Conservation (phyloP, 1,284 basidiomycete species). For the Ceratobasidium sp. region DNA sequence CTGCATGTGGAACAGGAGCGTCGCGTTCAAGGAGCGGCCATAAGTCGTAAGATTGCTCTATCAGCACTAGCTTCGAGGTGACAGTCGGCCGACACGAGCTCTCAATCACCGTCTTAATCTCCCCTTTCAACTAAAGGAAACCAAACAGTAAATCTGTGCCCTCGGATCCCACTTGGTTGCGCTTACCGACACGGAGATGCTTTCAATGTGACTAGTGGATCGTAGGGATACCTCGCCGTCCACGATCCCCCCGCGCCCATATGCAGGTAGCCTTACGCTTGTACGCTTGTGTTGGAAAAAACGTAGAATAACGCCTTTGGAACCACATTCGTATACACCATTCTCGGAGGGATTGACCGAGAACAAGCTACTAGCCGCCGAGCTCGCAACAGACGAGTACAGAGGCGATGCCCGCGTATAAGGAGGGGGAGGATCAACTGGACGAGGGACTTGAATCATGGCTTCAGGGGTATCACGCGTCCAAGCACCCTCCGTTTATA, state of each 20-base stretch:
- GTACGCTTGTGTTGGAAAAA: conserved; percentile 16
- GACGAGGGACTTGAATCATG: background rate
- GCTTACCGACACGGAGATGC: conserved; percentile 29
- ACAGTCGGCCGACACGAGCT: conserved; percentile 23
- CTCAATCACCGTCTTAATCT: conserved; percentile 36
- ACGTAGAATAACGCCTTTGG: conserved; percentile 17
- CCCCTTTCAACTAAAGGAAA: conserved; percentile 9
- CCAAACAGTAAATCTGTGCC: background rate
- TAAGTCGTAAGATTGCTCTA: background rate
- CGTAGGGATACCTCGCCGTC: conserved; percentile 21
- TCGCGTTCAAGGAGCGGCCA: background rate
- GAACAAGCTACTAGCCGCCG: conserved; percentile 35
- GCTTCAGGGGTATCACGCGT: background rate
- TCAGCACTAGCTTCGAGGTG: background rate
- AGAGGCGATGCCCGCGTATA: conserved; percentile 11
- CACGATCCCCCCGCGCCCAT: conserved; percentile 21
- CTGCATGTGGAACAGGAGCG: background rate
- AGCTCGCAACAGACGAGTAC: conserved; percentile 1
- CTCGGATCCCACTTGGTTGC: no score
- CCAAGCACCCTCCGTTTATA: background rate
- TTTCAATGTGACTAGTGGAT: conserved; percentile 21
- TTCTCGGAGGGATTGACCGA: conserved; percentile 2
- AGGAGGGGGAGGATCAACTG: conserved; percentile 17
- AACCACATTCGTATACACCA: conserved; percentile 16
- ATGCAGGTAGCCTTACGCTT: conserved; percentile 31